These are phyloP conservation scores for Cichorium intybus DNA, from an alignment of 140 eudicot species.

Conservation along the genomic window DNA sequence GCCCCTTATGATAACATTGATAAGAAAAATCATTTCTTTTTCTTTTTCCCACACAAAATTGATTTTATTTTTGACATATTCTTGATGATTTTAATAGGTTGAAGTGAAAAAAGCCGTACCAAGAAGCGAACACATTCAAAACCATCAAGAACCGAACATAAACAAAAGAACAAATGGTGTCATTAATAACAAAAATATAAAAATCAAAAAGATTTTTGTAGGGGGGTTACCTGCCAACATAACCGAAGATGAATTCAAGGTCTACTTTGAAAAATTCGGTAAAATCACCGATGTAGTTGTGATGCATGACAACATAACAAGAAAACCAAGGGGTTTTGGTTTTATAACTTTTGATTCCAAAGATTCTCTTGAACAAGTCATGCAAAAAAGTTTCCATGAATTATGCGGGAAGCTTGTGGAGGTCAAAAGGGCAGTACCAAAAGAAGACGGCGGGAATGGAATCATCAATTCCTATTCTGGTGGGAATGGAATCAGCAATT, in stretches of 20 bases:
- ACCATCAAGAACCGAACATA: conserved; percentile 42
- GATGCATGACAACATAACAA: conserved; percentile 77
- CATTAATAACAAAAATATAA: conserved; percentile 33
- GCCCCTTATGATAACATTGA: too few species aligned
- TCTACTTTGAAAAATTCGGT: conserved; percentile 78
- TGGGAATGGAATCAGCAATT: conserved; percentile 12
- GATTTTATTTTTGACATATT: neutral
- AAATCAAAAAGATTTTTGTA: conserved; percentile 81
- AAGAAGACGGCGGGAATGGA: conserved; percentile 37
- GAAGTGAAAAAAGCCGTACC: conserved; percentile 91
- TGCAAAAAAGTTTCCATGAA: conserved; percentile 64
- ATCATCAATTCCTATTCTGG: conserved; percentile 14
- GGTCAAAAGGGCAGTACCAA: conserved; percentile 86
- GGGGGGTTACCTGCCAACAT: conserved; percentile 84
- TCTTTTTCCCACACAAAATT: neutral
- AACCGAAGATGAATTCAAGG: conserved; percentile 71
- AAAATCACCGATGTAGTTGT: conserved; percentile 83
- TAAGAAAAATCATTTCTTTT: too few species aligned
- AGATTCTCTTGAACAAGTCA: conserved; percentile 71
- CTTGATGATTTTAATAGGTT: conserved; percentile 36
- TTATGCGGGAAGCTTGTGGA: conserved; percentile 70
- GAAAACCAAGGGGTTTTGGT: conserved; percentile 85
- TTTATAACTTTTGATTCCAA: conserved; percentile 79
- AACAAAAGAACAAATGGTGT: conserved; percentile 23
- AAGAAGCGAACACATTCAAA: conserved; percentile 56